Evolutionary conservation across 139 green algal species (phyloP).

Genomic region (Raphidocelis subcapitata): DNA sequence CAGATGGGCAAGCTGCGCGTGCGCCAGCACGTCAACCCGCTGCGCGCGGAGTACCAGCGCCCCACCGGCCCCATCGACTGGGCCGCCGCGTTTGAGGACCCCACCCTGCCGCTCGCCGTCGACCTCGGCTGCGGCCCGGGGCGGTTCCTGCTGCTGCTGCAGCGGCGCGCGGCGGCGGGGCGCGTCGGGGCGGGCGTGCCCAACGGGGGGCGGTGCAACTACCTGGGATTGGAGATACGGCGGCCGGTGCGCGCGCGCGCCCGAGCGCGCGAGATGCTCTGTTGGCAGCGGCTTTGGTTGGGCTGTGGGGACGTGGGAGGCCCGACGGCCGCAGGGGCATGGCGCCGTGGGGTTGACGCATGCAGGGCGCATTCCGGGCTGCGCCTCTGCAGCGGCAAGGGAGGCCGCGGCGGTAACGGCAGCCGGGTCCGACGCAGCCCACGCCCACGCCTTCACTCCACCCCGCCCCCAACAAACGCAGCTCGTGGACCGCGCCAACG

Average conservation of each 20-base stretch:
- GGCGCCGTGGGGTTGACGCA: neutral
- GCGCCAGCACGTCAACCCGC: constrained; percentile 85
- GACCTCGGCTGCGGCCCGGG: constrained; percentile 86
- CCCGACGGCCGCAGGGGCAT: too few species aligned
- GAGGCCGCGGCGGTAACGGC: too few species aligned
- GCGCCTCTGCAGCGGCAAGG: neutral
- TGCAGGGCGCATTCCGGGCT: neutral
- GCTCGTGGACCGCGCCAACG: constrained; percentile 75
- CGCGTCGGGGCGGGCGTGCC: neutral
- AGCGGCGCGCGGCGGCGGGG: constrained; percentile 15
- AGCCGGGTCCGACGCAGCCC: too few species aligned
- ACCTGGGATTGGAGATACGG: constrained; percentile 85
- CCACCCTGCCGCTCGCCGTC: constrained; percentile 64
- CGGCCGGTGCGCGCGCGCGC: constrained; percentile 30
- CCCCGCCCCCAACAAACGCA: constrained; percentile 9
- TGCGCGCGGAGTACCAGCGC: constrained; percentile 49
- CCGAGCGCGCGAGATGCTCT: neutral
- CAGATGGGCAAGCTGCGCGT: constrained; percentile 44
- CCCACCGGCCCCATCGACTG: constrained; percentile 39
- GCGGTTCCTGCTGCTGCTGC: constrained; percentile 70
- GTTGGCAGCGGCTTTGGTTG: neutral
- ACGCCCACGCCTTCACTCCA: neutral
- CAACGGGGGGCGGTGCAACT: constrained; percentile 46
- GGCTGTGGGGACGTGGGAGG: neutral
- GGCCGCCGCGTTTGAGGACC: constrained; percentile 50